Conservation (phyloP, 208 protist genomes). For the Trypanosoma brucei region DNA sequence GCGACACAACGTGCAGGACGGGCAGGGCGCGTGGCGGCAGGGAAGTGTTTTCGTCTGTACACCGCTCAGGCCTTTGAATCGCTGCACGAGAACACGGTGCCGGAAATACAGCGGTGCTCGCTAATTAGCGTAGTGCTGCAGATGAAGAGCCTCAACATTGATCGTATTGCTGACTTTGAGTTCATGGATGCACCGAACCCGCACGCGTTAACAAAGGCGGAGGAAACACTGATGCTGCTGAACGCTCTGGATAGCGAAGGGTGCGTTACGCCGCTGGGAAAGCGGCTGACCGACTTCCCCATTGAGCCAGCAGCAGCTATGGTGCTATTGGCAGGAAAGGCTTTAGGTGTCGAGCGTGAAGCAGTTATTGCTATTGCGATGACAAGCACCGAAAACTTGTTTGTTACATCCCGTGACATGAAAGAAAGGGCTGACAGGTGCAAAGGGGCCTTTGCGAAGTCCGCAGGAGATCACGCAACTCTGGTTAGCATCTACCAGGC, state of each 20-base stretch:
- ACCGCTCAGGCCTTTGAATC: constrained; percentile 94
- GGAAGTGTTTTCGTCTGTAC: constrained; percentile 98
- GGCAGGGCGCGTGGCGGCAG: constrained; percentile 94
- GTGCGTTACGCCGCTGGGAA: constrained; percentile 85
- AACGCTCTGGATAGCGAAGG: constrained; percentile 90
- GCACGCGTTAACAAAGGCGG: constrained; percentile 85
- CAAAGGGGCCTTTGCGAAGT: constrained; percentile 62
- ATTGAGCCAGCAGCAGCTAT: constrained; percentile 97
- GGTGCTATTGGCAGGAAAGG: constrained; percentile 93
- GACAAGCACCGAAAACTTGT: constrained; percentile 80
- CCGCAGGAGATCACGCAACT: constrained; percentile 85
- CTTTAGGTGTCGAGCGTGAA: constrained; percentile 92
- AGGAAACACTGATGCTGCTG: constrained; percentile 92
- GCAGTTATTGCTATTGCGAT: constrained; percentile 95
- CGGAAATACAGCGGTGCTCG: constrained; percentile 98
- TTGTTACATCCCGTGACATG: constrained; percentile 63
- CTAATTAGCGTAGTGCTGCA: constrained; percentile 97
- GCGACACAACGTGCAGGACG: constrained; percentile 96
- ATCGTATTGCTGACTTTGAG: constrained; percentile 96
- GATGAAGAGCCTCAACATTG: constrained; percentile 94
- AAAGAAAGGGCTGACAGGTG: constrained; percentile 77
- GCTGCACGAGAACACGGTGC: constrained; percentile 93
- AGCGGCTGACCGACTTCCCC: constrained; percentile 96
- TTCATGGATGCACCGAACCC: constrained; percentile 97
- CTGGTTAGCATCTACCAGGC: constrained; percentile 77